Percentiles rank a stretch among this genome's conserved stretches.
Evolutionary conservation across 306 rosid species (phyloP).

Genomic region (Erythrophleum fordii): DNA sequence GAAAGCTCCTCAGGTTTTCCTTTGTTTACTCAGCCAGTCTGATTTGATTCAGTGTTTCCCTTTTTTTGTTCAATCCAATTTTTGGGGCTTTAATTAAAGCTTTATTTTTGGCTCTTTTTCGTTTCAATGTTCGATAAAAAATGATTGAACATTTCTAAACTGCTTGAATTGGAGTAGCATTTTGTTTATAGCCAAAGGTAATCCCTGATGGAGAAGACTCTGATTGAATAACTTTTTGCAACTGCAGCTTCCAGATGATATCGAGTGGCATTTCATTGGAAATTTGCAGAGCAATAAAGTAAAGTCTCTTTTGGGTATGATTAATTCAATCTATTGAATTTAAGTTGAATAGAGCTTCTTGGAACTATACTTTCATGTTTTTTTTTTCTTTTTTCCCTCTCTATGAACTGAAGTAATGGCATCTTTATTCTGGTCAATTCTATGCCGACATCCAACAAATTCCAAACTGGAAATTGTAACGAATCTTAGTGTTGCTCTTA

Average conservation of each 20-base stretch:
- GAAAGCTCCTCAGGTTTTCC: conserved; percentile 79
- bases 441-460: neutral
- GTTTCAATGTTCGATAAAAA: neutral
- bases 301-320: conserved; percentile 77
- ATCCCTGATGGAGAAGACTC: neutral
- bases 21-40: neutral
- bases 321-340: neutral
- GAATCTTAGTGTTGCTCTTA: neutral
- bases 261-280: conserved; percentile 91
- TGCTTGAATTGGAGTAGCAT: neutral
- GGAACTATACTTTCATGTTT: neutral
- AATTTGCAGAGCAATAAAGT: conserved; percentile 94
- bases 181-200: neutral
- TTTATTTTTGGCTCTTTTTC: neutral
- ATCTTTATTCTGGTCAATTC: neutral
- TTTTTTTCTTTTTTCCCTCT: no score
- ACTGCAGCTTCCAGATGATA: conserved; percentile 85
- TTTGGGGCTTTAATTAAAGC: neutral
- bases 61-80: neutral
- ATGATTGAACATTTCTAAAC: neutral
- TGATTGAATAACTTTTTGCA: neutral
- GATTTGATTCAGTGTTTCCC: neutral
- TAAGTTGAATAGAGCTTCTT: neutral
- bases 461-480: neutral
- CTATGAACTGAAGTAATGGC: neutral